Conservation (phyloP, 2,329 filamentous ascomycete species). For the Colletotrichum siamense region DNA sequence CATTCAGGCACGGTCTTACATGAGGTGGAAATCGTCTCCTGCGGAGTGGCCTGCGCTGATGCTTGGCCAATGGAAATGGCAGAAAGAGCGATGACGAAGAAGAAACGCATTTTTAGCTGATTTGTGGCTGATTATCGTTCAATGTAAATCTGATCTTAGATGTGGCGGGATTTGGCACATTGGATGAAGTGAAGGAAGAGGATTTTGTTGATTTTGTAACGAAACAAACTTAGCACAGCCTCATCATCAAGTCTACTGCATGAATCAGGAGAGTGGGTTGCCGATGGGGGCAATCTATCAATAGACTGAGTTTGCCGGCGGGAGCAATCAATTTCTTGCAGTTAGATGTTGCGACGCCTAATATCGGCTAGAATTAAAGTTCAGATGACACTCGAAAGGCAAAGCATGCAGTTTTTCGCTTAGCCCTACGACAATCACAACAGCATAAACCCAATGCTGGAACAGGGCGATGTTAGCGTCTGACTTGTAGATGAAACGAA, state of each 20-base stretch:
- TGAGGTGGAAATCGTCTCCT: neutral
- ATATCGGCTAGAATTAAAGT: neutral
- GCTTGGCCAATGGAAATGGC: neutral
- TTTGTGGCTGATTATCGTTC: neutral
- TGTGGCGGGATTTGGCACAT: neutral
- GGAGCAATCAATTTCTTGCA: neutral
- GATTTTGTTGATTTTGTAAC: neutral
- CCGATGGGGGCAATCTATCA: neutral
- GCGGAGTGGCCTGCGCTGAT: neutral
- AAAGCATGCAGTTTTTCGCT: neutral
- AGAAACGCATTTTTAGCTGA: neutral
- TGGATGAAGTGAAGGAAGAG: neutral
- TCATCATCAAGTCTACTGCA: neutral
- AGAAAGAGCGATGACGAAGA: neutral
- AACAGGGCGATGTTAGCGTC: neutral
- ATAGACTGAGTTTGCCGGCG: neutral
- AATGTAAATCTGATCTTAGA: neutral
- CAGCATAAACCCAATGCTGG: neutral
- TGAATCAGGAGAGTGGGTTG: neutral
- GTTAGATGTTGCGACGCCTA: neutral
- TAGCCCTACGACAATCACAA: neutral
- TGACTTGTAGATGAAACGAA: neutral
- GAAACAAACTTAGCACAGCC: neutral
- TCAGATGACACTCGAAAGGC: neutral
- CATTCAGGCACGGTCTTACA: neutral